phyloP scores from a whole-genome alignment of 495 filamentous ascomycete species.

The Daldinia vernicosa region DNA sequence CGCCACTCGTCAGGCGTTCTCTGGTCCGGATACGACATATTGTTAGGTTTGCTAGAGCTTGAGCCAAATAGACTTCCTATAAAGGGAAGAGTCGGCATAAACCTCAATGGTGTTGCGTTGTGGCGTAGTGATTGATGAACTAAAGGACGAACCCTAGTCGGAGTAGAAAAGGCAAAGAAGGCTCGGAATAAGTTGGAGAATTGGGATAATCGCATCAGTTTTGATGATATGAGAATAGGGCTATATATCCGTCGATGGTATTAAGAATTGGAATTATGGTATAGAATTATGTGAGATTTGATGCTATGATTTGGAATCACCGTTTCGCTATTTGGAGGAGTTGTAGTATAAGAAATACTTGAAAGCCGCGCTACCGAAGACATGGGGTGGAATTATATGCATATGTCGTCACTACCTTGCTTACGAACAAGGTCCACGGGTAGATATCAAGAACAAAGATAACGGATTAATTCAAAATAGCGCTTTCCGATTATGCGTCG shows the following conservation, averaged over 20 bases:
- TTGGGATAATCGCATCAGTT: constrained; percentile 65
- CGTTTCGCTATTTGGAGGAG: constrained; percentile 2
- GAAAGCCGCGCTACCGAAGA: not conserved
- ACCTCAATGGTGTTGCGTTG: constrained; percentile 49
- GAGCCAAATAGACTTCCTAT: constrained; percentile 79
- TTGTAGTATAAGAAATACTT: not conserved
- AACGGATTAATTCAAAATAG: constrained; percentile 27
- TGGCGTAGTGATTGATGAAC: constrained; percentile 13
- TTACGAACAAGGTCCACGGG: not conserved
- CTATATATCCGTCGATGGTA: constrained; percentile 4
- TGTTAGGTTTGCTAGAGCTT: constrained; percentile 54
- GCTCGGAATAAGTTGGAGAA: constrained; percentile 62
- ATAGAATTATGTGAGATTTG: constrained; percentile 12
- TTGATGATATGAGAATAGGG: not conserved
- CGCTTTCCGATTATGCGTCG: not conserved
- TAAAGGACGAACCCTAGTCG: constrained; percentile 45
- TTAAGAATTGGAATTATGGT: not conserved
- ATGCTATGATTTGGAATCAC: constrained; percentile 39
- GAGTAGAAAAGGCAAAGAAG: constrained; percentile 51
- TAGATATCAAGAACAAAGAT: constrained; percentile 5
- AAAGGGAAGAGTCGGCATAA: constrained; percentile 79
- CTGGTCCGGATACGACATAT: constrained; percentile 81
- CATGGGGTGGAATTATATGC: not conserved
- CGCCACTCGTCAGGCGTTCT: constrained; percentile 87
- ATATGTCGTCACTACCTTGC: not conserved